Evolutionary conservation across 192 early-diverging fungal species (phyloP).

Genomic region (Cladochytrium replicatum): DNA sequence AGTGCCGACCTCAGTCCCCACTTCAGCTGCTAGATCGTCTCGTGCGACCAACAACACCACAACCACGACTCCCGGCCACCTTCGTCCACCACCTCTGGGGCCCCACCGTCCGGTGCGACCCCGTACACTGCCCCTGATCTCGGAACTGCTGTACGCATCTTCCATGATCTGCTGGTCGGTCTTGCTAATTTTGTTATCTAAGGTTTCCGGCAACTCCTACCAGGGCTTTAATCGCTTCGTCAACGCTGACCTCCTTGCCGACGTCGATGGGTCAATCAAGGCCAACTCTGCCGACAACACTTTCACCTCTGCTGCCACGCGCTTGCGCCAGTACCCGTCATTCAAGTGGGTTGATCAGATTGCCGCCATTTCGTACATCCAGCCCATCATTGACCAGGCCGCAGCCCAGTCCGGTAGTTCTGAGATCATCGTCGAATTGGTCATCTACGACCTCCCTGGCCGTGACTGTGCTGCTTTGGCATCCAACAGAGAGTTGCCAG

Average conservation of each 20-base stretch:
- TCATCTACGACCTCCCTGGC: conserved; percentile 40
- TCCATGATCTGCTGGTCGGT: too few species aligned
- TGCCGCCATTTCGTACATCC: conserved; percentile 1
- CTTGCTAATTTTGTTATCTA: too few species aligned
- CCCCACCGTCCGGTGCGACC: too few species aligned
- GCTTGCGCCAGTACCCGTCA: not conserved
- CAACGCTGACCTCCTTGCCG: conserved; percentile 1
- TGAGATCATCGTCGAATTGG: conserved; percentile 23
- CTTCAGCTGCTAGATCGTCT: too few species aligned
- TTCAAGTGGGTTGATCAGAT: conserved; percentile 12
- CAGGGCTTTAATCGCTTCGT: conserved; percentile 6
- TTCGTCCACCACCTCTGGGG: too few species aligned
- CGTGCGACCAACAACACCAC: too few species aligned
- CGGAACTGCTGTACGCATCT: too few species aligned
- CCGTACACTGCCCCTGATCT: too few species aligned
- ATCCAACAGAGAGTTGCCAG: conserved; percentile 32
- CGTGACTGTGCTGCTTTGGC: conserved; percentile 35
- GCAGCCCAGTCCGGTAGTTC: conserved; percentile 2
- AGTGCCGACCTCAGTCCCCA: too few species aligned
- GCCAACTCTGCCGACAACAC: not conserved
- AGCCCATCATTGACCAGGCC: not conserved
- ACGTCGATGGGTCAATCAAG: conserved; percentile 1
- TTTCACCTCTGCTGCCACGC: not conserved
- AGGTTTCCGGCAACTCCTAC: conserved; percentile 8
- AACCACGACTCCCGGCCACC: too few species aligned